Percentiles rank a stretch among this genome's conserved stretches.
phyloP scores from a whole-genome alignment of 2,329 filamentous ascomycete species.

The Sclerotinia nivalis region DNA sequence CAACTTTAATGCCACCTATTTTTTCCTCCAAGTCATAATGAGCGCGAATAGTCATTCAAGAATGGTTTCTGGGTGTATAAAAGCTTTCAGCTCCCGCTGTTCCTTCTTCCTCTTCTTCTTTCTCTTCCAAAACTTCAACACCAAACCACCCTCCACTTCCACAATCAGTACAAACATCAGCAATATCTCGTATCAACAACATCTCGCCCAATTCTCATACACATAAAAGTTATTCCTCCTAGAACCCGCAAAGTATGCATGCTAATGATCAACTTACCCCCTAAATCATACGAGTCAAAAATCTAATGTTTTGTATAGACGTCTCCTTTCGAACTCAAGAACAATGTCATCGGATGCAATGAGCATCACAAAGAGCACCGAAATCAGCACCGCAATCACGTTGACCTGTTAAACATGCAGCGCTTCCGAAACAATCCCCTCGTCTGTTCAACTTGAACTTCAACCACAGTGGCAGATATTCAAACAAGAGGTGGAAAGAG shows the following conservation, averaged over 20 bases:
- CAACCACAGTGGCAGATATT: too few species aligned
- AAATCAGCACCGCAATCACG: not conserved
- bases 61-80: not conserved
- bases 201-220: not conserved
- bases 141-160: not conserved
- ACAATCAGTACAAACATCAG: not conserved
- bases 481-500: too few species aligned
- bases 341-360: not conserved
- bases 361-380: not conserved
- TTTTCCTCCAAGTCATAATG: too few species aligned
- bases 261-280: not conserved
- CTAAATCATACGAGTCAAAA: too few species aligned
- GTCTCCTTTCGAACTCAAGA: too few species aligned
- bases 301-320: not conserved
- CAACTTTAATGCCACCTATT: too few species aligned
- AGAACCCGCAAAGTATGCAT: not conserved
- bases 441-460: too few species aligned
- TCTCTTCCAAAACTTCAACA: not conserved
- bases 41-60: not conserved
- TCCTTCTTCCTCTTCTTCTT: not conserved
- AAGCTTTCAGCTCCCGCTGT: not conserved
- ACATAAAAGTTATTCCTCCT: not conserved
- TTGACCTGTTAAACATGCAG: not conserved
- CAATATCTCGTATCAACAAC: not conserved
- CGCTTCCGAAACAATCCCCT: not conserved